phyloP scores from a whole-genome alignment of 306 rosid species.

The Senna siamea region DNA sequence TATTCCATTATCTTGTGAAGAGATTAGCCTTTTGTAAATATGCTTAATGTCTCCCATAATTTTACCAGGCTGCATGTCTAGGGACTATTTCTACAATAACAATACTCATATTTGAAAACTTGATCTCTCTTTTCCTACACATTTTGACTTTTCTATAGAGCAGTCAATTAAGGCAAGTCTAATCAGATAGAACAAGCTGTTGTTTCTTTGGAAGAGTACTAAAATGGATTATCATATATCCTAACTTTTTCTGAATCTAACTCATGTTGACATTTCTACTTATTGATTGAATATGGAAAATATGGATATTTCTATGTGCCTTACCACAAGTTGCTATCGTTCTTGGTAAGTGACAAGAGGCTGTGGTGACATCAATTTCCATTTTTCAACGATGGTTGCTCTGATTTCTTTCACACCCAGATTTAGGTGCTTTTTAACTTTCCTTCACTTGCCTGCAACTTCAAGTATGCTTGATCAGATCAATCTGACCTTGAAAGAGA shows the following conservation, averaged over 20 bases:
- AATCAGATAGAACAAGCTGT: too few species aligned
- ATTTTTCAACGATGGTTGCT: conserved; percentile 1
- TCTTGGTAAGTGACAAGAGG: not conserved
- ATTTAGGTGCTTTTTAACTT: not conserved
- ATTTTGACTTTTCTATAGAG: not conserved
- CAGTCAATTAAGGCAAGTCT: not conserved
- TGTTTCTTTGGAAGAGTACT: too few species aligned
- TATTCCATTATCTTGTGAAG: conserved; percentile 35
- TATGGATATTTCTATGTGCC: not conserved
- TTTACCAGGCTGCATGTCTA: conserved; percentile 22
- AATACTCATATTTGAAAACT: not conserved
- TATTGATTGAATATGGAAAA: not conserved
- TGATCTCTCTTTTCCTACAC: not conserved
- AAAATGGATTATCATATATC: not conserved
- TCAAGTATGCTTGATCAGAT: not conserved
- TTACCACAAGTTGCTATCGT: not conserved
- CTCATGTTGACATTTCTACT: not conserved
- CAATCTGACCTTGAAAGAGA: not conserved
- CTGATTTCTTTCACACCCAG: not conserved
- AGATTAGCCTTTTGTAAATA: conserved; percentile 57
- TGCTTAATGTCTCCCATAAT: conserved; percentile 40
- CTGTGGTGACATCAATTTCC: not conserved
- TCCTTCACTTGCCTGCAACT: conserved; percentile 10
- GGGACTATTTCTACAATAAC: conserved; percentile 15
- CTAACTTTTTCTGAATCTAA: not conserved